Percentiles rank a stretch among this genome's conserved stretches.
These are phyloP conservation scores for Farysia itapuensis DNA, from an alignment of 1,284 basidiomycete genomes.

Conservation along the genomic window DNA sequence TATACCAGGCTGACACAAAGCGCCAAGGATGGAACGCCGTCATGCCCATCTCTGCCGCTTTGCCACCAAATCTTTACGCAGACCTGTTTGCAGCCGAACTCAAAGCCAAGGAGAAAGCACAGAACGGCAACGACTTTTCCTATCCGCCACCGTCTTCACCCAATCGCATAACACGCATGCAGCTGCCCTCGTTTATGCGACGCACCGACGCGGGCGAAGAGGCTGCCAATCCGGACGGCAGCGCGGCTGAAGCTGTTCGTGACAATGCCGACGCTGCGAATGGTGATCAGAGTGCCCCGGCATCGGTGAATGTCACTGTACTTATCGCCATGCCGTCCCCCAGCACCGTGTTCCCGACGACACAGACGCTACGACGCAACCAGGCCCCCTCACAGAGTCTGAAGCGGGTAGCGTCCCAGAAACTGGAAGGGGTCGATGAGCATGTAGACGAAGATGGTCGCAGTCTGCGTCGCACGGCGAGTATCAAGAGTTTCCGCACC, in stretches of 20 bases:
- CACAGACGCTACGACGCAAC: constrained; percentile 3
- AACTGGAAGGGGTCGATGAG: constrained; percentile 42
- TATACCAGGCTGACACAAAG: constrained; percentile 29
- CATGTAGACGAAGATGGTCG: constrained; percentile 11
- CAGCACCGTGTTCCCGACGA: constrained; percentile 42
- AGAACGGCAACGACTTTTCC: constrained; percentile 6
- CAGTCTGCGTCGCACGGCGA: constrained; percentile 35
- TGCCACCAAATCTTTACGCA: constrained; percentile 36
- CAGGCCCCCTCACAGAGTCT: constrained; percentile 18
- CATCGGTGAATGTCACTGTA: constrained; percentile 49
- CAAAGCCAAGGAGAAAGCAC: constrained; percentile 2
- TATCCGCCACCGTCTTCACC: constrained; percentile 15
- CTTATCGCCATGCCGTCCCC: constrained; percentile 52
- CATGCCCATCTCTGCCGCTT: constrained; percentile 47
- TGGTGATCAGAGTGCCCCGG: constrained; percentile 19
- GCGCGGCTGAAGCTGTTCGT: neutral
- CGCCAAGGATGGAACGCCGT: constrained; percentile 40
- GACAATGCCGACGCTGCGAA: constrained; percentile 2
- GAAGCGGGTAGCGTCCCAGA: constrained; percentile 6
- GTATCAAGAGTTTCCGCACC: constrained; percentile 43
- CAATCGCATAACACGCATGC: constrained; percentile 7
- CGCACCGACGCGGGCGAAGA: constrained; percentile 8
- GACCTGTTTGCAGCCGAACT: constrained; percentile 15
- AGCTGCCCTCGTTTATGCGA: constrained; percentile 31
- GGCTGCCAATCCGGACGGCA: constrained; percentile 1